These are phyloP conservation scores for Tolypocladium cylindrosporum DNA, from an alignment of 2,329 filamentous ascomycete genomes.

Conservation along the genomic window DNA sequence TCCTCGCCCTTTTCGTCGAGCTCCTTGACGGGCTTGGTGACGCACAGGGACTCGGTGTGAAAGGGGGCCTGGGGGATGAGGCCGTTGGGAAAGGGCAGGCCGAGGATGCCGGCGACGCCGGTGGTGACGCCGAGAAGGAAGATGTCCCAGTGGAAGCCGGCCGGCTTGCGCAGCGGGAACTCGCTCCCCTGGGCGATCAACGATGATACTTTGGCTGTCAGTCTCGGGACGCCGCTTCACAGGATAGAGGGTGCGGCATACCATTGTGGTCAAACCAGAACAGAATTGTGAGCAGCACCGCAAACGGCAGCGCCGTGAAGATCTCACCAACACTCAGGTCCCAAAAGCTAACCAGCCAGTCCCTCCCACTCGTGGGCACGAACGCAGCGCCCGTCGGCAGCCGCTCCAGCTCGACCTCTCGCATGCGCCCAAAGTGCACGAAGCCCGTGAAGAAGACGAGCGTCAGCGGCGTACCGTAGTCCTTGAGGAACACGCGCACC, in stretches of 20 bases:
- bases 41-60: slow-evolving; percentile 69
- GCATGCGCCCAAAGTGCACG: slow-evolving; percentile 77
- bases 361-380: slow-evolving; percentile 61
- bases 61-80: slow-evolving; percentile 78
- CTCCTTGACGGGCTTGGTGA: slow-evolving; percentile 46
- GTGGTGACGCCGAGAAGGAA: slow-evolving; percentile 74
- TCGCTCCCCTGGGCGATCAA: slow-evolving; percentile 77
- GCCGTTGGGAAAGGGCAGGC: slow-evolving; percentile 73
- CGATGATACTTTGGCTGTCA: slow-evolving; percentile 51
- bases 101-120: slow-evolving; percentile 63
- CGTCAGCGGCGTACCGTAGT: slow-evolving; percentile 78
- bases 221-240: neutral
- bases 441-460: slow-evolving; percentile 86
- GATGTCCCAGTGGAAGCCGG: slow-evolving; percentile 78
- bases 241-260: slow-evolving; percentile 20
- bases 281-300: slow-evolving; percentile 68
- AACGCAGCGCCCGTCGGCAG: slow-evolving; percentile 72
- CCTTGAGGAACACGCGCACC: slow-evolving; percentile 73
- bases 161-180: slow-evolving; percentile 70
- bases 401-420: slow-evolving; percentile 54
- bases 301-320: slow-evolving; percentile 82
- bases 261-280: slow-evolving; percentile 90
- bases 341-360: slow-evolving; percentile 79
- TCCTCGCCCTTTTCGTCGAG: slow-evolving; percentile 41
- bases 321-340: slow-evolving; percentile 61